Percentiles rank a stretch among this genome's conserved stretches.
Conservation (phyloP, 2,329 filamentous ascomycete genomes). For the Pseudopithomyces maydicus region DNA sequence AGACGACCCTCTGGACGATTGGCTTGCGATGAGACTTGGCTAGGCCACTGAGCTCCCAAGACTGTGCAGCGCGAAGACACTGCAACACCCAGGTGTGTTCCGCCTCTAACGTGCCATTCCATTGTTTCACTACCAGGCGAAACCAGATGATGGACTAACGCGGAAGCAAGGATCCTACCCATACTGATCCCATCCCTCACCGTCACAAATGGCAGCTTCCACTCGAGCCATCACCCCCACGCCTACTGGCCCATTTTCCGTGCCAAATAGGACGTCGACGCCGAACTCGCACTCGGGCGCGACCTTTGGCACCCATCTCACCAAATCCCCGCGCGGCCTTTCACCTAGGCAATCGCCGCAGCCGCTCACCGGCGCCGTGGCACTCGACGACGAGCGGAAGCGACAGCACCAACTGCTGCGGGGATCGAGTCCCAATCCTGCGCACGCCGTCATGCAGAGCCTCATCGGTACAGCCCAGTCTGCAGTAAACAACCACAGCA, state of each 20-base stretch:
- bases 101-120: constrained; percentile 1
- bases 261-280: constrained; percentile 47
- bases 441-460: constrained; percentile 49
- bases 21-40: constrained; percentile 17
- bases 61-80: constrained; percentile 18
- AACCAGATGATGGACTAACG: constrained; percentile 14
- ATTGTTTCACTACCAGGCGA: constrained; percentile 4
- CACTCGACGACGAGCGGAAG: constrained; percentile 55
- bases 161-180: constrained; percentile 11
- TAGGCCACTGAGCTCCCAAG: not conserved
- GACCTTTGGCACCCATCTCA: constrained; percentile 45
- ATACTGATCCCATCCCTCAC: constrained; percentile 1
- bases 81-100: constrained; percentile 27
- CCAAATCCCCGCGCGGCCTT: constrained; percentile 49
- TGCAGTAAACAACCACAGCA: constrained; percentile 50
- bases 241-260: constrained; percentile 46
- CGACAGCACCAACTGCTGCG: constrained; percentile 47
- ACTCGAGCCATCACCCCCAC: constrained; percentile 51
- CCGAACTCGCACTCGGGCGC: constrained; percentile 39
- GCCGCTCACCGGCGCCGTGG: constrained; percentile 54
- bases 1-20: constrained; percentile 15
- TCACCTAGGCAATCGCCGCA: constrained; percentile 48
- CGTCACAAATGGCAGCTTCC: constrained; percentile 49
- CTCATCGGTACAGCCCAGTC: constrained; percentile 47
- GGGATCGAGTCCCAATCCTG: constrained; percentile 56